Evolutionary conservation across 2,329 filamentous ascomycete species (phyloP).

Genomic region (Exophiala xenobiotica): DNA sequence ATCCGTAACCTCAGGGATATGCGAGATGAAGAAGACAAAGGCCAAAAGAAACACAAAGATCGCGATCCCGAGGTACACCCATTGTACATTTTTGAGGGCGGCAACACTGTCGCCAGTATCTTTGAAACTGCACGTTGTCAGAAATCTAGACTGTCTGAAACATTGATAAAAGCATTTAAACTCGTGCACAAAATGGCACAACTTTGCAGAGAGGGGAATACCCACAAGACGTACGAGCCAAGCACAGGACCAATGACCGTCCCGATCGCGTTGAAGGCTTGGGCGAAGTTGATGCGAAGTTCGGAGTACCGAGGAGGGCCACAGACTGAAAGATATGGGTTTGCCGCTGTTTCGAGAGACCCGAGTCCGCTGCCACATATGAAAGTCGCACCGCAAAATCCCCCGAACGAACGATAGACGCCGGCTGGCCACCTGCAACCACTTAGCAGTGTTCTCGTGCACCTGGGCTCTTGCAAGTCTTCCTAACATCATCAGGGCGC

Average conservation of each 20-base stretch:
- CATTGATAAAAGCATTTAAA: too few species aligned
- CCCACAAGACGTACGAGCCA: constrained; percentile 49
- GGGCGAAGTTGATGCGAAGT: constrained; percentile 72
- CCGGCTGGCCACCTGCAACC: constrained; percentile 65
- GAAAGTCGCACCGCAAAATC: constrained; percentile 67
- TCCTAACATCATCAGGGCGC: constrained; percentile 67
- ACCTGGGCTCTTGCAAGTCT: too few species aligned
- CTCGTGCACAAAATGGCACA: too few species aligned
- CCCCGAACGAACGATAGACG: constrained; percentile 68
- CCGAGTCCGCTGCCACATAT: constrained; percentile 71
- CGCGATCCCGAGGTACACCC: constrained; percentile 75
- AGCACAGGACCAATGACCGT: constrained; percentile 71
- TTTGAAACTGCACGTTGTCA: constrained; percentile 65
- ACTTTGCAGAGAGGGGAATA: not conserved
- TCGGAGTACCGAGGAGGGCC: constrained; percentile 70
- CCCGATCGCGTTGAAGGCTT: constrained; percentile 74
- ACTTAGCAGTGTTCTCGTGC: too few species aligned
- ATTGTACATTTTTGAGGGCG: constrained; percentile 68
- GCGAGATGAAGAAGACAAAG: constrained; percentile 62
- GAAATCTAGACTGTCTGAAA: too few species aligned
- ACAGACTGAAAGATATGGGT: constrained; percentile 73
- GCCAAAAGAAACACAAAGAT: constrained; percentile 68
- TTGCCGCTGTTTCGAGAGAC: constrained; percentile 73
- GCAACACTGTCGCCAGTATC: constrained; percentile 57
- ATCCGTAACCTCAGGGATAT: constrained; percentile 70